Conservation (phyloP, 495 filamentous ascomycete species). For the Copromyces sp. region DNA sequence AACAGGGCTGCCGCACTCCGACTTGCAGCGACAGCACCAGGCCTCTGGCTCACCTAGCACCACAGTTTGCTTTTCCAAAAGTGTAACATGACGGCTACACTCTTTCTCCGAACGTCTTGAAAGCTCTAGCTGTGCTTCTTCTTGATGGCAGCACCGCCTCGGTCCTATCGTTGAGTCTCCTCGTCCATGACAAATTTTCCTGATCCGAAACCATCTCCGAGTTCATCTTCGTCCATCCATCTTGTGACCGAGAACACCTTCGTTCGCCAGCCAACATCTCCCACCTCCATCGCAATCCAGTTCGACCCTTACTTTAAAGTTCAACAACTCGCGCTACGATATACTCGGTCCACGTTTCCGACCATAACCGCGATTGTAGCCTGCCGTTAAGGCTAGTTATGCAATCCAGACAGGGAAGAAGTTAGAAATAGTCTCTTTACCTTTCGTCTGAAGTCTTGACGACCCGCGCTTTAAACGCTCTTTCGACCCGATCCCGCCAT, state of each 20-base stretch:
- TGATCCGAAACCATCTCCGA: neutral
- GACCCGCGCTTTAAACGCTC: neutral
- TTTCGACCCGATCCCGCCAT: neutral
- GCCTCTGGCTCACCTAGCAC: neutral
- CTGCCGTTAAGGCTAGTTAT: neutral
- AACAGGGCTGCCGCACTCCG: neutral
- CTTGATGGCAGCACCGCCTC: neutral
- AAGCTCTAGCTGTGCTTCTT: neutral
- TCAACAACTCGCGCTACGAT: neutral
- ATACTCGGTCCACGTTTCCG: neutral
- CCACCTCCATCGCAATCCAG: neutral
- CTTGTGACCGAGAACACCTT: neutral
- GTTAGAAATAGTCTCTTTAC: neutral
- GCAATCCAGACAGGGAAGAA: neutral
- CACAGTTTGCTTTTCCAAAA: neutral
- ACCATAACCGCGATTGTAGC: neutral
- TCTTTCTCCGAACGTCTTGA: neutral
- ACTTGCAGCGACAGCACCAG: neutral
- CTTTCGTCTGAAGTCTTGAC: neutral
- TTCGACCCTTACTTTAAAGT: neutral
- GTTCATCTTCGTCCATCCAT: neutral
- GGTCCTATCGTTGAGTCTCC: neutral
- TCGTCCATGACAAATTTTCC: neutral
- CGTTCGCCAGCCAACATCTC: neutral
- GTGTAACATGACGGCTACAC: neutral